These are phyloP conservation scores for Hemisphaericaspora lyxosophila DNA, from an alignment of 1,139 yeast species.

Conservation along the genomic window DNA sequence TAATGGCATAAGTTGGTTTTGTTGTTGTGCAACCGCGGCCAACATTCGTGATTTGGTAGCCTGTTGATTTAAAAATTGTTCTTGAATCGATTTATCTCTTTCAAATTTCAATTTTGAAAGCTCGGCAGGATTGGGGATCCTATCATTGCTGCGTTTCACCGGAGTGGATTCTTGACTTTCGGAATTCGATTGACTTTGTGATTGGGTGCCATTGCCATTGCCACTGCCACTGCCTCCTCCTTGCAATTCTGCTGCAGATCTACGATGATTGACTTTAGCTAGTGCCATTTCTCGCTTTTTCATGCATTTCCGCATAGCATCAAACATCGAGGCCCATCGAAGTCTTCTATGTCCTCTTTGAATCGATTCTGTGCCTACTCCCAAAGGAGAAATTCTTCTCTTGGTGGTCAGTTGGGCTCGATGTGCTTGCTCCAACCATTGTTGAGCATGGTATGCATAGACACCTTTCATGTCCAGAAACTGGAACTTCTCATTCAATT, in stretches of 20 bases:
- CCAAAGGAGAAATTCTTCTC: slow-evolving; percentile 85
- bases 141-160: slow-evolving; percentile 25
- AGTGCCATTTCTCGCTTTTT: slow-evolving; percentile 69
- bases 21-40: slow-evolving; percentile 43
- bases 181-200: slow-evolving; percentile 20
- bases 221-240: slow-evolving; percentile 6
- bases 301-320: slow-evolving; percentile 88
- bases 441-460: slow-evolving; percentile 79
- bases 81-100: slow-evolving; percentile 80
- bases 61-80: slow-evolving; percentile 61
- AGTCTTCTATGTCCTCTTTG: slow-evolving; percentile 89
- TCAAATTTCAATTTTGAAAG: slow-evolving; percentile 78
- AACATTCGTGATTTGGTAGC: slow-evolving; percentile 39
- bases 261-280: slow-evolving; percentile 37
- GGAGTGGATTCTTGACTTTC: slow-evolving; percentile 4
- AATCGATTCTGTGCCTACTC: slow-evolving; percentile 86
- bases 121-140: slow-evolving; percentile 76
- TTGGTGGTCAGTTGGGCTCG: slow-evolving; percentile 85
- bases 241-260: slow-evolving; percentile 20
- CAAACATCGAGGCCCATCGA: slow-evolving; percentile 94
- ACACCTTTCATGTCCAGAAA: slow-evolving; percentile 85
- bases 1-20: slow-evolving; percentile 20
- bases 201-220: too few relatives aligned
- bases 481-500: slow-evolving; percentile 84
- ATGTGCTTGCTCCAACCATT: slow-evolving; percentile 90